phyloP scores from a whole-genome alignment of 1,284 basidiomycete genomes.

The Malassezia restricta region DNA sequence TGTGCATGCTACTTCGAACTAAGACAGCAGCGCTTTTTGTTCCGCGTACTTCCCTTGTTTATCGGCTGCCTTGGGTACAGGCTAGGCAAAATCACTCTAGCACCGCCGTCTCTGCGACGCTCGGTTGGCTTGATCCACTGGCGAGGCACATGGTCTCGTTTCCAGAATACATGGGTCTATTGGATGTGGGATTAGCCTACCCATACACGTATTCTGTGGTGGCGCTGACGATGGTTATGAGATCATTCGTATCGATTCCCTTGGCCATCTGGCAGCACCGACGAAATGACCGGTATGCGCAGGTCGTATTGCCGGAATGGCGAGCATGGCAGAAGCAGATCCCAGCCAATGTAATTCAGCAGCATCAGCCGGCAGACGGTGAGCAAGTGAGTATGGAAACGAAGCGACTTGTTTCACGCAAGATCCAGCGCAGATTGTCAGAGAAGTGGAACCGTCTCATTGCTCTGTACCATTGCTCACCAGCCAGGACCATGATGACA shows the following conservation, averaged over 20 bases:
- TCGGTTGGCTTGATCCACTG: conserved; percentile 4
- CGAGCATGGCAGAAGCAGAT: conserved; percentile 51
- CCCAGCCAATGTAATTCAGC: conserved; percentile 39
- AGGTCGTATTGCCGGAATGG: conserved; percentile 59
- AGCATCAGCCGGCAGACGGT: not conserved
- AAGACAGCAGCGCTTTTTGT: no score
- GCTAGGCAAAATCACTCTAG: no score
- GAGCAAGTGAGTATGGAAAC: conserved; percentile 47
- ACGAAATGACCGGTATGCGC: conserved; percentile 57
- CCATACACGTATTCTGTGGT: conserved; percentile 59
- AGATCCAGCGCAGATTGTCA: conserved; percentile 28
- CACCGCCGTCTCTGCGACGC: no score
- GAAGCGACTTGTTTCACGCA: conserved; percentile 49
- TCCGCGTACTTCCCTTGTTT: no score
- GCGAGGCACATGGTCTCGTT: conserved; percentile 1
- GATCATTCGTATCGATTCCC: conserved; percentile 60
- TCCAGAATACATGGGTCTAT: conserved; percentile 9
- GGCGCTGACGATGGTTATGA: conserved; percentile 57
- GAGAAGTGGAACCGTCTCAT: conserved; percentile 25
- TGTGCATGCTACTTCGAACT: no score
- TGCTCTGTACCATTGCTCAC: conserved; percentile 27
- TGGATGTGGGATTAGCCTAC: conserved; percentile 17
- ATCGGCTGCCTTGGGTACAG: no score
- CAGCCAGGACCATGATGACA: conserved; percentile 25
- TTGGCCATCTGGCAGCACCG: conserved; percentile 66